These are phyloP conservation scores for Beauveria brongniartii DNA, from an alignment of 2,329 filamentous ascomycete genomes.

Conservation along the genomic window DNA sequence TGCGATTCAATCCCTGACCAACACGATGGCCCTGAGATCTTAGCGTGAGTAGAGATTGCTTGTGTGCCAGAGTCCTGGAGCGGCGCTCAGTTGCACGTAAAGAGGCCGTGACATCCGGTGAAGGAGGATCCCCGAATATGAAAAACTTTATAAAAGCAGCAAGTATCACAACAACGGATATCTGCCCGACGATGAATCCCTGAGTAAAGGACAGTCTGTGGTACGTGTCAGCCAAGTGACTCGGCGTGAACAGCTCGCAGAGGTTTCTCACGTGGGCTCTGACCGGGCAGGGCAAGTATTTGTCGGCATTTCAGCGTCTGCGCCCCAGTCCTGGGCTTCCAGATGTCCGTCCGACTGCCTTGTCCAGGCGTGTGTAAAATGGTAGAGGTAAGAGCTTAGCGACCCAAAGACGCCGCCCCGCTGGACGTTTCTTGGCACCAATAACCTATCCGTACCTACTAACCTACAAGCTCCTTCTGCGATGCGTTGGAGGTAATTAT, in stretches of 20 bases:
- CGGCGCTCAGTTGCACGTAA: slow-evolving; percentile 67
- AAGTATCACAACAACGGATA: slow-evolving; percentile 84
- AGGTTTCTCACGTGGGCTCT: slow-evolving; percentile 39
- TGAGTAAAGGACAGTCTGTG: slow-evolving; percentile 81
- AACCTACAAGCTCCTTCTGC: too few species aligned
- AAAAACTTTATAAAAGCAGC: slow-evolving; percentile 99
- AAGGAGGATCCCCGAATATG: slow-evolving; percentile 92
- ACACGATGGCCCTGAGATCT: slow-evolving; percentile 36
- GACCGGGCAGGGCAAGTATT: slow-evolving; percentile 33
- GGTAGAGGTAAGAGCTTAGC: slow-evolving; percentile 11
- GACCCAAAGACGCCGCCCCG: not conserved
- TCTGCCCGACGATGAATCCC: slow-evolving; percentile 84
- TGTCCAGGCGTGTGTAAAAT: not conserved
- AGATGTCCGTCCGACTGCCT: not conserved
- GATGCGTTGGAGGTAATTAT: too few species aligned
- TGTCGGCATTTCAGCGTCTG: slow-evolving; percentile 25
- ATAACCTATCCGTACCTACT: too few species aligned
- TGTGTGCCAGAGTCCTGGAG: slow-evolving; percentile 66
- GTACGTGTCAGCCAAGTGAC: not conserved
- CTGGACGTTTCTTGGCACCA: not conserved
- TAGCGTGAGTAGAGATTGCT: slow-evolving; percentile 61
- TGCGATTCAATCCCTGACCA: slow-evolving; percentile 45
- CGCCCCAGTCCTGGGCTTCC: not conserved
- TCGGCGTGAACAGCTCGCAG: not conserved
- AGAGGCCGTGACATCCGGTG: slow-evolving; percentile 70